Evolutionary conservation across 805 yeast species (phyloP).

Genomic region (Metschnikowia hibisci): DNA sequence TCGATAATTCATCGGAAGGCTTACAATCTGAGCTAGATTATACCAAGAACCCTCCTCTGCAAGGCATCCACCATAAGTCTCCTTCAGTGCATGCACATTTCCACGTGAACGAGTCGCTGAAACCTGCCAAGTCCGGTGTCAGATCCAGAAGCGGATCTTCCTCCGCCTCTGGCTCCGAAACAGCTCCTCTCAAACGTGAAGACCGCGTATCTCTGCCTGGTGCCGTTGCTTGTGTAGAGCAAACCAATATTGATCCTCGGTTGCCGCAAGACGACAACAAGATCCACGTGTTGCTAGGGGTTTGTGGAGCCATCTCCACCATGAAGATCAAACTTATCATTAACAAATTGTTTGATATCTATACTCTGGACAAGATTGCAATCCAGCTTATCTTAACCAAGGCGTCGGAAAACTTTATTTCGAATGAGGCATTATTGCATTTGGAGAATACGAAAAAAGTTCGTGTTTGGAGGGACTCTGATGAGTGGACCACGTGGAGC

Average conservation of each 20-base stretch:
- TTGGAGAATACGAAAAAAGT: constrained; percentile 41
- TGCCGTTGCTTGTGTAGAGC: constrained; percentile 25
- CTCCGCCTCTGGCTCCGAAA: constrained; percentile 26
- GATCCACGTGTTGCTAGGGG: constrained; percentile 52
- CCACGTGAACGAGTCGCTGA: constrained; percentile 62
- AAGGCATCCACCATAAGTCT: constrained; percentile 44
- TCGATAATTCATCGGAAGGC: neutral
- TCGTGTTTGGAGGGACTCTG: constrained; percentile 54
- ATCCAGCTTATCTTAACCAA: constrained; percentile 53
- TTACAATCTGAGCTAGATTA: constrained; percentile 20
- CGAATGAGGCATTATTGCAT: constrained; percentile 40
- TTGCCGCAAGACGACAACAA: constrained; percentile 60
- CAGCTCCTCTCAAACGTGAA: constrained; percentile 11
- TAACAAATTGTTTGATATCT: constrained; percentile 48
- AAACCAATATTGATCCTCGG: constrained; percentile 56
- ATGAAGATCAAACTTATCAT: constrained; percentile 52
- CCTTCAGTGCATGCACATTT: constrained; percentile 79
- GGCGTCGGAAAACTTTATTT: constrained; percentile 50
- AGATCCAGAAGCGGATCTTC: constrained; percentile 40
- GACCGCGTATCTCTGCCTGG: constrained; percentile 18
- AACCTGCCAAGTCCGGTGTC: constrained; percentile 33
- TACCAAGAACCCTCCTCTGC: constrained; percentile 28
- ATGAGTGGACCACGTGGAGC: constrained; percentile 74
- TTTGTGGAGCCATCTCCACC: constrained; percentile 54
- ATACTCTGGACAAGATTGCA: constrained; percentile 45